These are phyloP conservation scores for Penicillium thymicola DNA, from an alignment of 2,329 filamentous ascomycete genomes.

Conservation along the genomic window DNA sequence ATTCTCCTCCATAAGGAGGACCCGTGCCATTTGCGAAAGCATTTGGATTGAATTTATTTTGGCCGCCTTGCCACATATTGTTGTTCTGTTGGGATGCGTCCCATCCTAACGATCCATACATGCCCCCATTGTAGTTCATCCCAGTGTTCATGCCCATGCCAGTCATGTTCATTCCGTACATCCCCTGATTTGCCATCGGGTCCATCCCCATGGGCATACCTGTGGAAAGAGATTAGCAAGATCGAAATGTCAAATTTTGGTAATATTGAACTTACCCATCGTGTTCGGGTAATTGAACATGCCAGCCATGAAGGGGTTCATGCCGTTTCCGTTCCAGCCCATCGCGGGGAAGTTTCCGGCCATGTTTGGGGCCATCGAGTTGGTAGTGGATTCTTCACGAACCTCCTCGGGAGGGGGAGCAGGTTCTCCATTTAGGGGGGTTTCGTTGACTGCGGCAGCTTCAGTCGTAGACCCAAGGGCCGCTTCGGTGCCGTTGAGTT, in stretches of 20 bases:
- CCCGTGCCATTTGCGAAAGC: conserved; percentile 69
- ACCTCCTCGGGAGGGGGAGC: not conserved
- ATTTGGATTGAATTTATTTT: conserved; percentile 89
- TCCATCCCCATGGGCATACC: conserved; percentile 86
- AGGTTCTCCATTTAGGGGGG: not conserved
- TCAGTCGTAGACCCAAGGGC: conserved; percentile 12
- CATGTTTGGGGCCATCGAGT: conserved; percentile 44
- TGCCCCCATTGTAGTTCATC: conserved; percentile 58
- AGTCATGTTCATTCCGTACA: conserved; percentile 74
- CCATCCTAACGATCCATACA: conserved; percentile 67
- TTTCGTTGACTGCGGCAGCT: conserved; percentile 4
- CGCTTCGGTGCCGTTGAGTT: conserved; percentile 7
- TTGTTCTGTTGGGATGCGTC: conserved; percentile 65
- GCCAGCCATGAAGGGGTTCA: conserved; percentile 62
- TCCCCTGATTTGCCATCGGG: conserved; percentile 50
- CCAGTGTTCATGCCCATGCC: conserved; percentile 81
- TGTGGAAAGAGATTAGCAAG: conserved; percentile 37
- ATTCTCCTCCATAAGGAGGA: conserved; percentile 78
- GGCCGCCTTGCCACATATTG: conserved; percentile 70
- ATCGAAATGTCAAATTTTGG: not conserved
- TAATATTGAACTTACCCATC: conserved; percentile 70
- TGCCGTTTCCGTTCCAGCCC: conserved; percentile 58
- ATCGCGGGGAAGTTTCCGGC: conserved; percentile 55
- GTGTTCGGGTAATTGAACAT: conserved; percentile 67
- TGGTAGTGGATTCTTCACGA: conserved; percentile 13